phyloP scores from a whole-genome alignment of 75 land plant species.

The Selaginella moellendorffii region DNA sequence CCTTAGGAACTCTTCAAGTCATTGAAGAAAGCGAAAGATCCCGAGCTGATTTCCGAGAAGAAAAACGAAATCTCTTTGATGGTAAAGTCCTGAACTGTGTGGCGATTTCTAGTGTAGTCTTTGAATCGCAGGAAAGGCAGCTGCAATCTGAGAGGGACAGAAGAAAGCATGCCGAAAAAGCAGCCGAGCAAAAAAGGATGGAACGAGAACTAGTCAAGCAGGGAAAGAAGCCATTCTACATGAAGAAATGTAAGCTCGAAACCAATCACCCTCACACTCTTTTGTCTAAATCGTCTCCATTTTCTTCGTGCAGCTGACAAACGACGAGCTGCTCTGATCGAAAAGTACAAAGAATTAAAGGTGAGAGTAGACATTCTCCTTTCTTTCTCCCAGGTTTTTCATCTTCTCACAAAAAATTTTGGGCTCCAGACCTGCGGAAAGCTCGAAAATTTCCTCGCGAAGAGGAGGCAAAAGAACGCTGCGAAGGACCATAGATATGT shows the following conservation, averaged over 20 bases:
- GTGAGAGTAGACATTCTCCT: slow-evolving; percentile 17
- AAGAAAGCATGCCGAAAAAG: slow-evolving; percentile 23
- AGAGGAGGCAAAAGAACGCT: slow-evolving; percentile 66
- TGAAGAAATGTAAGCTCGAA: slow-evolving; percentile 56
- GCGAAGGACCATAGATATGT: slow-evolving; percentile 82
- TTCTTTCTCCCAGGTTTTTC: slow-evolving; percentile 3
- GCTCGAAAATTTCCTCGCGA: slow-evolving; percentile 62
- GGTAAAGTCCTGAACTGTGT: slow-evolving; percentile 31
- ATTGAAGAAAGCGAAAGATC: slow-evolving; percentile 35
- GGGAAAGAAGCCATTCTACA: slow-evolving; percentile 81
- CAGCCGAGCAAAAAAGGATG: slow-evolving; percentile 53
- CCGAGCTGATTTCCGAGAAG: slow-evolving; percentile 35
- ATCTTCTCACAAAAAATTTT: too few species aligned
- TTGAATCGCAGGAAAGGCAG: slow-evolving; percentile 29
- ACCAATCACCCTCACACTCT: background rate
- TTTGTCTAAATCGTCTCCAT: background rate
- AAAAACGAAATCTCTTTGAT: slow-evolving; percentile 59
- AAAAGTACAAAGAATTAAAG: slow-evolving; percentile 66
- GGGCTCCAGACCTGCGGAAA: slow-evolving; percentile 76
- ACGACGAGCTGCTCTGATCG: slow-evolving; percentile 44
- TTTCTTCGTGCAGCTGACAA: slow-evolving; percentile 52
- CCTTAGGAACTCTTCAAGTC: slow-evolving; percentile 47
- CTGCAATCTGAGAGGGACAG: slow-evolving; percentile 19
- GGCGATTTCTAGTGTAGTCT: background rate
- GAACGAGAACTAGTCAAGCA: slow-evolving; percentile 76